Evolutionary conservation across 345 rosid species (phyloP), one percentile per base, ranked within the genome.

Genomic region (Eucalyptus brandiana): DNA sequence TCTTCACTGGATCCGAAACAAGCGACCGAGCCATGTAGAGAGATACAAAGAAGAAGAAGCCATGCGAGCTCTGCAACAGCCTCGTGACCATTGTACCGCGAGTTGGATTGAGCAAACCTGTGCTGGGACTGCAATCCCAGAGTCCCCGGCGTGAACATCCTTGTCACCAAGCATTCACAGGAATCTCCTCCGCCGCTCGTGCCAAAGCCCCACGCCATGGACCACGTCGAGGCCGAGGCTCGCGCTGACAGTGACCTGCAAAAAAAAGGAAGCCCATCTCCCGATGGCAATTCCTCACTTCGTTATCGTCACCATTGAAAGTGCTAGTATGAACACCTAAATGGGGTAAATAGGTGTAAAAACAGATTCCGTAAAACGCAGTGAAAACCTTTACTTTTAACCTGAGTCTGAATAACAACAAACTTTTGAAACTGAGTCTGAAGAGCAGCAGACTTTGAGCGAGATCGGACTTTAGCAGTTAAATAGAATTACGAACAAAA

Each of bases 101-200:
- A 94, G 87, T 91, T 94, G 21, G 96, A 95, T 87, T 89, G 89
- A 88, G 96, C 97, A 12, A 91, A 86, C 86, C 91, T 94, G 11
- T 95, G 96, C 88, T 94, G 95, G 96, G 90, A 88, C 62, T 95
- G 97, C 86, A 95, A 94, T 88, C 7, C 56, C 56, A 53, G 24
- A 53, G 1, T 95, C 85, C 95, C 94, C 37, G 92, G 93, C 8
- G 95, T 95, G n/a, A 95, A 94, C 89, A 94, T 94, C 87, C 93
- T 95, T 47, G 95, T 94, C 6, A 93, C 96, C 4, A 92, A 93
- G 69, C 97, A 94, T 87, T 23, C 88, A 7, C n/a, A 93, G 96
- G 21, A 60, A 86, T 40, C 95, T 95, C 34, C 96, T 95, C 30
- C 94, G 95, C 87, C 92, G 67, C 62, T 86, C 49, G 32, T 94